These are phyloP conservation scores for Glycine soja DNA, from an alignment of 306 rosid genomes.

Conservation along the genomic window DNA sequence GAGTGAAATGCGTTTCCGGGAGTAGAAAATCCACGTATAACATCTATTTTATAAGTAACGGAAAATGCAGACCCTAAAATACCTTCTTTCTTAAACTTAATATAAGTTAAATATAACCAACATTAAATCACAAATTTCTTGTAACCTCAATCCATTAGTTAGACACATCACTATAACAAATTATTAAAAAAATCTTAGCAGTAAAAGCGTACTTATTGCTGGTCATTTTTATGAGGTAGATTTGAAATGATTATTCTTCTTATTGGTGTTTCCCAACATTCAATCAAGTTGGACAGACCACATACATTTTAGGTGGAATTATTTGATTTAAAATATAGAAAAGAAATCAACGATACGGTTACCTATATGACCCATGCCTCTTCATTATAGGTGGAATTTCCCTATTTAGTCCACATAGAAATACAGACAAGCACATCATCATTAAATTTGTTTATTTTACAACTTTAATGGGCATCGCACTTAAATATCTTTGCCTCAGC, in stretches of 20 bases:
- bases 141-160: not conserved
- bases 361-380: not conserved
- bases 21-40: no score
- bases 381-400: conserved; percentile 30
- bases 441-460: conserved; percentile 4
- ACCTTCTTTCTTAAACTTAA: no score
- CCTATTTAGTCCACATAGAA: conserved; percentile 41
- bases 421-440: conserved; percentile 32
- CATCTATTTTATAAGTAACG: no score
- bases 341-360: not conserved
- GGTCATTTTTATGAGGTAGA: not conserved
- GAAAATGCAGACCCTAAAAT: no score
- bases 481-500: conserved; percentile 45
- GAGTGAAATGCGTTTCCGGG: not conserved
- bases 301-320: not conserved
- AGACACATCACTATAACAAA: not conserved
- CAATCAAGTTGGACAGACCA: conserved; percentile 13
- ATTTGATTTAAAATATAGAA: not conserved
- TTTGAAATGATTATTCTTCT: not conserved
- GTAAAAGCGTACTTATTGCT: not conserved
- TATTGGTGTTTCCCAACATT: conserved; percentile 2
- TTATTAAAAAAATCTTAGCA: conserved; percentile 5
- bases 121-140: not conserved
- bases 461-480: conserved; percentile 55
- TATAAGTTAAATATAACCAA: not conserved